These are phyloP conservation scores for Pleurotus ostreatus DNA, from an alignment of 768 basidiomycete genomes.

Conservation along the genomic window DNA sequence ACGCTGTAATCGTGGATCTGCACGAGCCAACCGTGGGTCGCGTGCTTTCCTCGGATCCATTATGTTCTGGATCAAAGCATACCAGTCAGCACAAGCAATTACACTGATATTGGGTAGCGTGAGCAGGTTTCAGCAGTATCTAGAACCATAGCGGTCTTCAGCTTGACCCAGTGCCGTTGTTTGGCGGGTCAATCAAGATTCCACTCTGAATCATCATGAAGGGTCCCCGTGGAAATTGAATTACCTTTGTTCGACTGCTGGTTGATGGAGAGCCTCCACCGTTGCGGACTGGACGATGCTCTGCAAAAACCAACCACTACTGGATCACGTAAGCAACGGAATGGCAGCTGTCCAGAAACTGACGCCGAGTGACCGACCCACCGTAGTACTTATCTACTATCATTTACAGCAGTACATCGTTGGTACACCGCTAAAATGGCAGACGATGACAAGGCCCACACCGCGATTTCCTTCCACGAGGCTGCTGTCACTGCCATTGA, in stretches of 20 bases:
- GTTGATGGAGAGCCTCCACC: neutral
- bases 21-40: slow-evolving; percentile 74
- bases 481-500: slow-evolving; percentile 36
- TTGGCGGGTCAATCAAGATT: slow-evolving; percentile 70
- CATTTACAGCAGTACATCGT: neutral
- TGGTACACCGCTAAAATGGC: neutral
- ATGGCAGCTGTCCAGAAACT: no score
- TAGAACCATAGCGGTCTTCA: slow-evolving; percentile 80
- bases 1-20: slow-evolving; percentile 61
- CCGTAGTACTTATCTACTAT: no score
- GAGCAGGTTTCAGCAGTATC: slow-evolving; percentile 82
- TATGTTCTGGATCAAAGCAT: slow-evolving; percentile 7
- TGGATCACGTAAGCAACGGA: no score
- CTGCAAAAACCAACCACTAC: no score
- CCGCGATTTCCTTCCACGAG: slow-evolving; percentile 32
- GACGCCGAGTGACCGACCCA: no score
- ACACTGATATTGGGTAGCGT: slow-evolving; percentile 9
- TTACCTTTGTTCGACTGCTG: neutral
- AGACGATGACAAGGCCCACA: slow-evolving; percentile 16
- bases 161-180: slow-evolving; percentile 47
- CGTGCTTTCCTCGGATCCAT: slow-evolving; percentile 84
- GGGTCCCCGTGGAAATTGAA: neutral
- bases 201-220: slow-evolving; percentile 85
- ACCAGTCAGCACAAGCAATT: slow-evolving; percentile 12
- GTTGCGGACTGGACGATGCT: neutral